Base-by-base conservation (phyloP, 2,329 filamentous ascomycete species). In the Fusarium dlaminii region DNA sequence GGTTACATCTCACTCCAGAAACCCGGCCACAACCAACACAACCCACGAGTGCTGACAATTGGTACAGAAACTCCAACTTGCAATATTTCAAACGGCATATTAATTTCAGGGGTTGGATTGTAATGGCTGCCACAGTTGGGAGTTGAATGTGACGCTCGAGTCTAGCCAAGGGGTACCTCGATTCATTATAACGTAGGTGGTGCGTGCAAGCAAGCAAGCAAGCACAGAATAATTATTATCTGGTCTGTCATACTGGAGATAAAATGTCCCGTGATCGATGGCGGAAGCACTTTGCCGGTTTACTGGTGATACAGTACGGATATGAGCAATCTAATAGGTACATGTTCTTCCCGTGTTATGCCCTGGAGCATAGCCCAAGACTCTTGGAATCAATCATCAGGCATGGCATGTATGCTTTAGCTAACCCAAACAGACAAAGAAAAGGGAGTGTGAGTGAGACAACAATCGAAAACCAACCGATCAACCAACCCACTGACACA, bases 361-460 rank as follows among this genome's bases (percentile, higher is more conserved):
- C 29, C 39, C 29, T 36, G n/a, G 17, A 27, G 24, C 51, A 34
- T 15, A 30, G 34, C 29, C 29, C 36, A 43, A 65, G 40, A 56
- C 36, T 52, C n/a, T 42, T 29, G 46, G 46, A 24, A 34, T 52
- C 42, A 24, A n/a, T 29, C 27, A 15, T 69, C 34, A 30, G 34
- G 56, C 42, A 34, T 51, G 63, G 67, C 46, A 68, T 72, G 63
- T 45, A 68, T 57, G 30, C 18, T n/a, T 36, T 17, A 13, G 45
- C n/a, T 42, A 24, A 29, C 20, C 20, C 52, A 59, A 70, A 60
- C 56, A 72, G 66, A 36, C 3, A 59, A 51, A n/a, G 34, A 18
- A 49, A 34, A 68, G 45, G 61, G 66, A 60, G 66, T 70, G 66
- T 52, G 20, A 46, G 43, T 54, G 48, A 69, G 64, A 75, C 48